Evolutionary conservation across 139 green algal species (phyloP).

Genomic region (Gonium pectorale): DNA sequence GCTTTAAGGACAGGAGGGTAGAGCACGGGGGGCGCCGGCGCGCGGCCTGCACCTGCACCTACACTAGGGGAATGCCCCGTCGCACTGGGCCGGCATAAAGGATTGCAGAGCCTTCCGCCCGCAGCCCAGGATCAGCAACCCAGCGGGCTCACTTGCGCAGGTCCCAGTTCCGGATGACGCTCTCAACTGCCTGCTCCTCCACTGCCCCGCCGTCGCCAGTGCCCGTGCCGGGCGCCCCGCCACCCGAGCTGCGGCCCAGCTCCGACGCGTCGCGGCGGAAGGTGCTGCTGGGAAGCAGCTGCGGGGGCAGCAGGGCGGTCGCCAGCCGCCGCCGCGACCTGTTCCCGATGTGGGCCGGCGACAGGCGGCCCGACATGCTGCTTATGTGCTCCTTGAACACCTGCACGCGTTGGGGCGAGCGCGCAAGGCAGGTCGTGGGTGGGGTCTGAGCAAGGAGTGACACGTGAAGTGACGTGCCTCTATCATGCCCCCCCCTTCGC

Average conservation of each 20-base stretch:
- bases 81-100: too few species aligned
- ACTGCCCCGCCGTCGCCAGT: background rate
- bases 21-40: too few species aligned
- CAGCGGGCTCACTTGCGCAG: slow-evolving; percentile 8
- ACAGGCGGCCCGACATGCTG: background rate
- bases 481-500: too few species aligned
- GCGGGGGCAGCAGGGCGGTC: background rate
- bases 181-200: background rate
- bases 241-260: too few species aligned
- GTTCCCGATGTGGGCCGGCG: background rate
- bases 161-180: slow-evolving; percentile 15
- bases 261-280: too few species aligned
- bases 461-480: too few species aligned
- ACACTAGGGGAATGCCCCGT: too few species aligned
- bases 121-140: too few species aligned
- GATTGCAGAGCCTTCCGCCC: too few species aligned
- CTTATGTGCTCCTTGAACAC: slow-evolving; percentile 31
- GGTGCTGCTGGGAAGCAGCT: too few species aligned
- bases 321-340: background rate
- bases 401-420: background rate
- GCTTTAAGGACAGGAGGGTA: too few species aligned
- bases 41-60: too few species aligned
- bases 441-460: background rate
- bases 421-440: background rate
- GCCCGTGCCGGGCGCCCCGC: background rate